phyloP scores from a whole-genome alignment of 768 basidiomycete species.

The Boletus reticulatus region DNA sequence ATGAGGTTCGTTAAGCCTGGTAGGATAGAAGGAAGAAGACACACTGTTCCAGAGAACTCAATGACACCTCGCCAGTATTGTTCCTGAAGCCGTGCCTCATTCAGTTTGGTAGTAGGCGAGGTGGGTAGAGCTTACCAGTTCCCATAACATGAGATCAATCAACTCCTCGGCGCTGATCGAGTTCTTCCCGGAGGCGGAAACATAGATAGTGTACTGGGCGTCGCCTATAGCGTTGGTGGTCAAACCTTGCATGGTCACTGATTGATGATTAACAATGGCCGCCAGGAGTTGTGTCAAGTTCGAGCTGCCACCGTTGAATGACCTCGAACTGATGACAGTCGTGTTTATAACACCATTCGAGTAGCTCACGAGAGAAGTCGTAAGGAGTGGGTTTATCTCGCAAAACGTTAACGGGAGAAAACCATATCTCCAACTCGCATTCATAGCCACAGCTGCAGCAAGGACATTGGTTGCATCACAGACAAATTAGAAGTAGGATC shows the following conservation, averaged over 20 bases:
- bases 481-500: background rate
- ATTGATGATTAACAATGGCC: slow-evolving; percentile 3
- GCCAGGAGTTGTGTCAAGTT: slow-evolving; percentile 14
- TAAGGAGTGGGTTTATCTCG: slow-evolving; percentile 5
- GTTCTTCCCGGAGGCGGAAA: background rate
- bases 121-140: background rate
- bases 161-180: background rate
- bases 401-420: slow-evolving; percentile 12
- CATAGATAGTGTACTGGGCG: slow-evolving; percentile 10
- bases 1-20: background rate
- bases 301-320: background rate
- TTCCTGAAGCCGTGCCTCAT: background rate
- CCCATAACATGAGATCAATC: background rate
- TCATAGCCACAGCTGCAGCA: background rate
- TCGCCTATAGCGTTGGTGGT: slow-evolving; percentile 17
- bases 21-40: background rate
- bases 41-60: slow-evolving; percentile 18
- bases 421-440: slow-evolving; percentile 10
- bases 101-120: too few relatives aligned
- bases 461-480: too few relatives aligned
- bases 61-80: slow-evolving; percentile 16
- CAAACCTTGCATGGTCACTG: slow-evolving; percentile 11
- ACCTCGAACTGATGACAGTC: background rate
- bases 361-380: slow-evolving; percentile 16
- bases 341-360: background rate